These are phyloP conservation scores for Aspergillus spinulosporus DNA, from an alignment of 2,329 filamentous ascomycete genomes.

Conservation along the genomic window DNA sequence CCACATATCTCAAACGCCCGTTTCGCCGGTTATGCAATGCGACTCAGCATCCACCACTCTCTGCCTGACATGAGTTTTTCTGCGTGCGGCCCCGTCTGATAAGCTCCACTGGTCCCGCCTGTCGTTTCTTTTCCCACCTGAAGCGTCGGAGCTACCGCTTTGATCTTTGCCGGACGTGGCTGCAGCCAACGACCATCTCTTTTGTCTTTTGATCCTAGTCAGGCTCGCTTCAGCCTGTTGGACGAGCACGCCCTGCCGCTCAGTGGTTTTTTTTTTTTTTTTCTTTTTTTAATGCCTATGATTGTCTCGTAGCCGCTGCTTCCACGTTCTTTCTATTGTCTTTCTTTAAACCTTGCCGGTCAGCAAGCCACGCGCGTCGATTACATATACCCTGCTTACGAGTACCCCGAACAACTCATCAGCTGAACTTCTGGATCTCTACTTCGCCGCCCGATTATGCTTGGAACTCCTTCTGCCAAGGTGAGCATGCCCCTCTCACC, in stretches of 20 bases:
- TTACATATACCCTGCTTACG: constrained; percentile 1
- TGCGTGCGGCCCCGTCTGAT: constrained; percentile 11
- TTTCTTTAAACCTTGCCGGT: constrained; percentile 9
- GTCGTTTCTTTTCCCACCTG: constrained; percentile 5
- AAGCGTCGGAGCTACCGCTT: not conserved
- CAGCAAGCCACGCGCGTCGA: not conserved
- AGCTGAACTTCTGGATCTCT: not conserved
- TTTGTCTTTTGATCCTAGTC: constrained; percentile 11
- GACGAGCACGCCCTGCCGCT: not conserved
- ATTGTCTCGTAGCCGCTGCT: constrained; percentile 1
- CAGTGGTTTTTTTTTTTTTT: not conserved
- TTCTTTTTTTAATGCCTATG: not conserved
- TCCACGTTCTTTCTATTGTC: constrained; percentile 6
- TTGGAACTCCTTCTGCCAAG: constrained; percentile 9
- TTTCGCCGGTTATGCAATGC: constrained; percentile 9
- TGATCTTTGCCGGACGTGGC: constrained; percentile 6
- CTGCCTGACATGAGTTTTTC: constrained; percentile 2
- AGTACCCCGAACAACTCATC: constrained; percentile 7
- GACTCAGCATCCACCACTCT: constrained; percentile 10
- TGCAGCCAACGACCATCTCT: constrained; percentile 8
- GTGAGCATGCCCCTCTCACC: constrained; percentile 12
- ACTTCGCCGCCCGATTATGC: constrained; percentile 7
- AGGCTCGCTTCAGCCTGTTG: constrained; percentile 4
- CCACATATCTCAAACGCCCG: constrained; percentile 17
- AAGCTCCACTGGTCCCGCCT: constrained; percentile 15